phyloP scores from a whole-genome alignment of 1,284 basidiomycete species.

The Ganoderma lucidum region DNA sequence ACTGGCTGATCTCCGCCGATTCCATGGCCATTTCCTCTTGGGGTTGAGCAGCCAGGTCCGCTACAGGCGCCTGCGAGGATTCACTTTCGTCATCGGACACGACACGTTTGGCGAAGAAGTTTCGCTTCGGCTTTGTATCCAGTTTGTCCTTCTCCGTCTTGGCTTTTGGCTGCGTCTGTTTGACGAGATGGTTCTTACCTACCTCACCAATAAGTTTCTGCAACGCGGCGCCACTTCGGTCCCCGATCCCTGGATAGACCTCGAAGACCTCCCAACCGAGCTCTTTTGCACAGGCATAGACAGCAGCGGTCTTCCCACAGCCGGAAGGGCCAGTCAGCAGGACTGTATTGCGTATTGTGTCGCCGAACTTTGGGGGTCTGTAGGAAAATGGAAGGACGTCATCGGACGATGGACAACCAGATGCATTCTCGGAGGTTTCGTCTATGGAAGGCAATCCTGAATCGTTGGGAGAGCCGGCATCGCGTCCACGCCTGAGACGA shows the following conservation, averaged over 20 bases:
- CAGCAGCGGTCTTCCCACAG: slow-evolving; percentile 90
- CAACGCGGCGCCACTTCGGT: slow-evolving; percentile 82
- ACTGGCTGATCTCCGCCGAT: slow-evolving; percentile 65
- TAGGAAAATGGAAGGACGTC: slow-evolving; percentile 23
- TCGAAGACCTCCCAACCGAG: slow-evolving; percentile 98
- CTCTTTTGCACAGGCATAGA: slow-evolving; percentile 93
- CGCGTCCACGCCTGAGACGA: slow-evolving; percentile 27
- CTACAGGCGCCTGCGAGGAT: neutral
- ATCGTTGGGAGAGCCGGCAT: slow-evolving; percentile 1
- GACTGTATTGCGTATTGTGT: slow-evolving; percentile 82
- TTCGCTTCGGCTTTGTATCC: slow-evolving; percentile 20
- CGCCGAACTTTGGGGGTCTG: slow-evolving; percentile 45
- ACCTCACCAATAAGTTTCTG: slow-evolving; percentile 91
- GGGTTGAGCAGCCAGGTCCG: neutral
- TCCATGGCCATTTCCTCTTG: neutral
- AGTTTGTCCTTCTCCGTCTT: slow-evolving; percentile 17
- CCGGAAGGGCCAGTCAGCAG: slow-evolving; percentile 87
- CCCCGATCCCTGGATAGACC: slow-evolving; percentile 95
- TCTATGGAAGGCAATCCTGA: slow-evolving; percentile 2
- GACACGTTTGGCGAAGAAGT: slow-evolving; percentile 29
- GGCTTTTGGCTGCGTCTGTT: slow-evolving; percentile 42
- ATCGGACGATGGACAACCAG: slow-evolving; percentile 10
- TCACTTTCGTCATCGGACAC: slow-evolving; percentile 30
- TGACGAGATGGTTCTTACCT: slow-evolving; percentile 89
- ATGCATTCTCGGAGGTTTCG: slow-evolving; percentile 1